A percentile compares a stretch with the other conserved stretches of the same genome.
phyloP scores from a whole-genome alignment of 805 yeast species.

The Lipomyces sp. region DNA sequence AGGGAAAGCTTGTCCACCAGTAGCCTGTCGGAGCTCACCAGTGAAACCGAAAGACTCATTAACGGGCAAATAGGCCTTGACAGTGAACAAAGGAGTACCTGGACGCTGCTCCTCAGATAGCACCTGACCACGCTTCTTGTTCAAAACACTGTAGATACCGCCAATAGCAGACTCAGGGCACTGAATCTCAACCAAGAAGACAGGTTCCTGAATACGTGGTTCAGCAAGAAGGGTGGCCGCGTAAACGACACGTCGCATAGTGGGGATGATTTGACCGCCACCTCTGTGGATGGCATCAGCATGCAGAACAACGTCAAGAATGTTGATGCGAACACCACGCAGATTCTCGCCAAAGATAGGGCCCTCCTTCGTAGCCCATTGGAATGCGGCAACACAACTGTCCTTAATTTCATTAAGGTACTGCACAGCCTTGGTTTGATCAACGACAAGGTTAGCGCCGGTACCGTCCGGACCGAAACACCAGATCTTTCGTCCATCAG shows the following conservation, averaged over 20 bases:
- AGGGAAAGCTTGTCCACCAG: slow-evolving; percentile 99
- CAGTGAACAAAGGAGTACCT: slow-evolving; percentile 99
- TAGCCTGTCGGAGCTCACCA: slow-evolving; percentile 98
- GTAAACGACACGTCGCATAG: slow-evolving; percentile 99
- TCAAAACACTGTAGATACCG: slow-evolving; percentile 99
- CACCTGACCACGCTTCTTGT: slow-evolving; percentile 98
- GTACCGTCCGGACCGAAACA: slow-evolving; percentile 99
- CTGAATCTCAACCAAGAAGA: slow-evolving; percentile 98
- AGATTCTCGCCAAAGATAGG: slow-evolving; percentile 95
- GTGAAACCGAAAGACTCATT: slow-evolving; percentile 99
- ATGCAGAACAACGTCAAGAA: slow-evolving; percentile 98
- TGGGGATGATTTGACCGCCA: slow-evolving; percentile 99
- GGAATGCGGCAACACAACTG: slow-evolving; percentile 99
- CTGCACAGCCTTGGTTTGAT: slow-evolving; percentile 99
- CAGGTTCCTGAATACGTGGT: slow-evolving; percentile 99
- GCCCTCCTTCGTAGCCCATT: slow-evolving; percentile 99
- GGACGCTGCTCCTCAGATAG: slow-evolving; percentile 99
- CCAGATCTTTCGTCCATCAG: slow-evolving; percentile 99
- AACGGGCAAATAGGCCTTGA: slow-evolving; percentile 99
- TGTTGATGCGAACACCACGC: slow-evolving; percentile 97
- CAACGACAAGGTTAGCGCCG: slow-evolving; percentile 98
- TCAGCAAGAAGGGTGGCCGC: slow-evolving; percentile 98
- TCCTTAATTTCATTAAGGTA: slow-evolving; percentile 99
- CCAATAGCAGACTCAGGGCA: slow-evolving; percentile 99
- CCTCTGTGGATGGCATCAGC: slow-evolving; percentile 99